Evolutionary conservation across 208 protist genomes (phyloP).

Genomic region (Porcisia hertigi): DNA sequence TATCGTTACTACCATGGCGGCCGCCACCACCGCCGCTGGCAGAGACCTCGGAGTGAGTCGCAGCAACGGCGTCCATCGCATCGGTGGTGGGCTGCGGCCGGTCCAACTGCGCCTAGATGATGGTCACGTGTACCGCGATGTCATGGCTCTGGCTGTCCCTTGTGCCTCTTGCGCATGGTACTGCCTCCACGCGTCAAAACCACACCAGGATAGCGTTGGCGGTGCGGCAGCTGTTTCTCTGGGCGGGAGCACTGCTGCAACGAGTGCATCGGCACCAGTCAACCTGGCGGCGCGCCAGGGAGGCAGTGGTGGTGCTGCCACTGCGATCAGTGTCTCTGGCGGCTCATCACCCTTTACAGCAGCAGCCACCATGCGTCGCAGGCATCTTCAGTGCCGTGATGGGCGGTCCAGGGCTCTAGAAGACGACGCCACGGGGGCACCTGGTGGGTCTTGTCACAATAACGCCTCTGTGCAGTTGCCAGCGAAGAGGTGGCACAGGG

Average conservation of each 20-base stretch:
- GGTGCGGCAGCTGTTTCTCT: neutral
- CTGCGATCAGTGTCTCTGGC: neutral
- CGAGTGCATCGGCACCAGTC: neutral
- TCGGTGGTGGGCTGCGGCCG: constrained; percentile 3
- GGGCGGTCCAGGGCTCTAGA: neutral
- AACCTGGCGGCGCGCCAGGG: neutral
- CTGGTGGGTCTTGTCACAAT: neutral
- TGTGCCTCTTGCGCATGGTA: constrained; percentile 41
- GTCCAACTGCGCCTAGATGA: constrained; percentile 7
- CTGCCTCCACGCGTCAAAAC: constrained; percentile 40
- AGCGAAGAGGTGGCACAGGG: constrained; percentile 27
- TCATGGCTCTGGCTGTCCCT: neutral
- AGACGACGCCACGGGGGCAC: neutral
- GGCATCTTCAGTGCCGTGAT: neutral
- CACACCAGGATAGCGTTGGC: constrained; percentile 19
- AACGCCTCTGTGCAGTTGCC: neutral
- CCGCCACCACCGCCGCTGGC: constrained; percentile 4
- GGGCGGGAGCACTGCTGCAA: neutral
- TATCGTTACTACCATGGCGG: constrained; percentile 2
- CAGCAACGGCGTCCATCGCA: neutral
- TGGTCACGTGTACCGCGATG: constrained; percentile 5
- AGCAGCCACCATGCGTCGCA: neutral
- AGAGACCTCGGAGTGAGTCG: neutral
- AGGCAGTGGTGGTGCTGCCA: neutral
- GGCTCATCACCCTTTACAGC: neutral